Conservation (phyloP, 164 flowering plant species). For the Nelumbo lutea region DNA sequence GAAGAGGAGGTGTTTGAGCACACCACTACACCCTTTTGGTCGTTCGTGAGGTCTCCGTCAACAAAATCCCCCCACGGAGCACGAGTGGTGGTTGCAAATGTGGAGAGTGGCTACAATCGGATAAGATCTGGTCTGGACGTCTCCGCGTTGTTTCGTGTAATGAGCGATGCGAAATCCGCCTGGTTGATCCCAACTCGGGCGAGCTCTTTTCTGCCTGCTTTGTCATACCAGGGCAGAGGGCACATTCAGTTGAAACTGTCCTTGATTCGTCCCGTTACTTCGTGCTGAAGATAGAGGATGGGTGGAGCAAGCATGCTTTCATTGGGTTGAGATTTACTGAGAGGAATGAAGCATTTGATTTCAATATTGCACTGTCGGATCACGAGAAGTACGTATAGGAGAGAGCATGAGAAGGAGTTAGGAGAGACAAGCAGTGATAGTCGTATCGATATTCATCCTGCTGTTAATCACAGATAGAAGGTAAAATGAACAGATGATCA, state of each 20-base stretch:
- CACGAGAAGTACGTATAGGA: constrained; percentile 86
- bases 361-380: constrained; percentile 97
- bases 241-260: constrained; percentile 78
- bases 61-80: constrained; percentile 89
- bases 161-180: constrained; percentile 89
- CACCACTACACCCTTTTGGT: constrained; percentile 96
- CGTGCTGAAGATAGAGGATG: constrained; percentile 93
- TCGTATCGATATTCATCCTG: constrained; percentile 89
- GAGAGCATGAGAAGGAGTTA: constrained; percentile 71
- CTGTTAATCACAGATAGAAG: constrained; percentile 96
- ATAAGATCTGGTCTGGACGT: constrained; percentile 98
- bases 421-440: constrained; percentile 34
- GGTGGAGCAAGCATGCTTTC: constrained; percentile 90
- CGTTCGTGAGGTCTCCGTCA: constrained; percentile 84
- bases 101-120: constrained; percentile 98
- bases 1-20: constrained; percentile 86
- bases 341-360: constrained; percentile 98
- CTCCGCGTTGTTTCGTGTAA: constrained; percentile 87
- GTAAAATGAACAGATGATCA: constrained; percentile 28
- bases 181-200: constrained; percentile 87
- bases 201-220: constrained; percentile 97
- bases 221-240: constrained; percentile 80
- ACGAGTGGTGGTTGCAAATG: constrained; percentile 97
- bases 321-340: constrained; percentile 87
- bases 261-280: constrained; percentile 95